Conservation (phyloP, 805 yeast genomes). For the Barnettozyma salicaria region DNA sequence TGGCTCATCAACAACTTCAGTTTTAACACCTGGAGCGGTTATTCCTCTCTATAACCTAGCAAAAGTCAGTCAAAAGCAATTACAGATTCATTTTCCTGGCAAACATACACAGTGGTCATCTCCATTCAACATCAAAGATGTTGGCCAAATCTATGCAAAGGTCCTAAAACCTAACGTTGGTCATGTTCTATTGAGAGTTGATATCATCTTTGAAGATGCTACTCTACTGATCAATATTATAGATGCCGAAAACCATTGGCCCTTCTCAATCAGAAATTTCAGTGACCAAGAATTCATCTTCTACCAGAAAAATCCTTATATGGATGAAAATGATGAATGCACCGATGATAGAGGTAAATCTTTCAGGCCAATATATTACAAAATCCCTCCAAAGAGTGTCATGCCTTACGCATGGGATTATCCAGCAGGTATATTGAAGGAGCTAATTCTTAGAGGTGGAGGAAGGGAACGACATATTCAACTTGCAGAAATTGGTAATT, state of each 20-base stretch:
- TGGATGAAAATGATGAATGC: conserved; percentile 59
- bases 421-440: conserved; percentile 85
- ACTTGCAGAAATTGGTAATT: conserved; percentile 86
- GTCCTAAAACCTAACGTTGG: conserved; percentile 57
- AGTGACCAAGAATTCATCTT: conserved; percentile 81
- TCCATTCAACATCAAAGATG: conserved; percentile 76
- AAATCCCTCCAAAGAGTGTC: conserved; percentile 81
- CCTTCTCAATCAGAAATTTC: conserved; percentile 84
- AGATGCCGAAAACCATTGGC: conserved; percentile 81
- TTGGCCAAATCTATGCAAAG: conserved; percentile 76
- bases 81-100: conserved; percentile 54
- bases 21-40: conserved; percentile 42
- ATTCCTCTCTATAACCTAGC: conserved; percentile 63
- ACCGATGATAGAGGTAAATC: conserved; percentile 41
- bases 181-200: conserved; percentile 65
- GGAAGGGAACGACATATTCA: conserved; percentile 75
- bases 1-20: conserved; percentile 51
- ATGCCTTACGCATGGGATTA: conserved; percentile 99
- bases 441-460: conserved; percentile 64
- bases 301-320: conserved; percentile 76
- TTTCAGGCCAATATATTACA: conserved; percentile 74
- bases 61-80: conserved; percentile 49
- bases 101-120: conserved; percentile 71
- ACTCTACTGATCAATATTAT: conserved; percentile 71
- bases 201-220: conserved; percentile 71